Evolutionary conservation across 1,284 basidiomycete species (phyloP).

Genomic region (Anthracocystis walkeri): DNA sequence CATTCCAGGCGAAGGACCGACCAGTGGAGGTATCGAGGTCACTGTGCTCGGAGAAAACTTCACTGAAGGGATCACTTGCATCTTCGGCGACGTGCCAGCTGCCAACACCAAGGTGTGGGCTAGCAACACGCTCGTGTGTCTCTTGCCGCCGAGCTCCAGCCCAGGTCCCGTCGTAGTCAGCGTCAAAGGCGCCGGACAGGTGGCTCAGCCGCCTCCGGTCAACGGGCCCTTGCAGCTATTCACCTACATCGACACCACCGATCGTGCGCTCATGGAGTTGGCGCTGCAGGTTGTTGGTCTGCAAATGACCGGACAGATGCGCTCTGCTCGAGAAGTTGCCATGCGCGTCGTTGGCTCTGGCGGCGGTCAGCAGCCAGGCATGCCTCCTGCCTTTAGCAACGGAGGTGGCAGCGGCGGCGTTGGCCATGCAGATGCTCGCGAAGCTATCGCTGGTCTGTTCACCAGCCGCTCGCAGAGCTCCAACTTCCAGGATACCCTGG

Average conservation of each 20-base stretch:
- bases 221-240: constrained; percentile 73
- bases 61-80: constrained; percentile 75
- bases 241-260: constrained; percentile 90
- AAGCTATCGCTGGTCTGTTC: constrained; percentile 51
- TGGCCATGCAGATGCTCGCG: constrained; percentile 36
- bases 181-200: constrained; percentile 71
- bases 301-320: constrained; percentile 94
- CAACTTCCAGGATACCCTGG: constrained; percentile 79
- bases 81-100: constrained; percentile 87
- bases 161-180: constrained; percentile 91
- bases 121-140: constrained; percentile 90
- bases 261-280: constrained; percentile 91
- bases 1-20: constrained; percentile 87
- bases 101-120: constrained; percentile 91
- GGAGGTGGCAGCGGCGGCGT: constrained; percentile 21
- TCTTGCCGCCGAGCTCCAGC: constrained; percentile 83
- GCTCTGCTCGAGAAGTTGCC: constrained; percentile 90
- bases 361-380: constrained; percentile 46
- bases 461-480: constrained; percentile 69
- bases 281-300: constrained; percentile 93
- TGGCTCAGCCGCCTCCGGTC: constrained; percentile 29
- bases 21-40: constrained; percentile 87
- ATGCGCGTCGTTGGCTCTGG: constrained; percentile 70
- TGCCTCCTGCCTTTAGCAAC: constrained; percentile 18
- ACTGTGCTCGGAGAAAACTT: constrained; percentile 87